Base-by-base conservation (phyloP, 2,329 filamentous ascomycete genomes). In the Trichoderma sp. region DNA sequence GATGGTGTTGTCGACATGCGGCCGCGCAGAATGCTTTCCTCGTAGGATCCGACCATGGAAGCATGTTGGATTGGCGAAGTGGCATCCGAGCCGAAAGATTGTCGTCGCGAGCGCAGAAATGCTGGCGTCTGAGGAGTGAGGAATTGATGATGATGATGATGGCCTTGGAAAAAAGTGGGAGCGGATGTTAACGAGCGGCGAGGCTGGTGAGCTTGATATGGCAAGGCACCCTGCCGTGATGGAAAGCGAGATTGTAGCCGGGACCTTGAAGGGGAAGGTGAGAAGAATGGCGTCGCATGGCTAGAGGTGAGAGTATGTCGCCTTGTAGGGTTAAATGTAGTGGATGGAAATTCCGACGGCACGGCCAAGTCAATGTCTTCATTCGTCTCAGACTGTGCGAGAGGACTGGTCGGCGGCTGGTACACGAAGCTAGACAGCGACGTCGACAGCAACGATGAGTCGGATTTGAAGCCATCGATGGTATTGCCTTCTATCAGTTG, bases 1-100 rank as follows among this genome's bases (percentile, higher is more conserved):
- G 95, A 98, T 0, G 96, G 95, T 2, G 90, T 96, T 1, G 94
- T 97, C 32, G 96, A 98, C 96, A 99, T 99, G 71, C 96, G 89
- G 49, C 96, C 96, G 58, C 93, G 89, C 2, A 99, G 83, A 70
- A 99, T 97, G 32, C 94, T 97, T 80, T 99, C 96, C 79, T 99
- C 96, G 74, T 97, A 99, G 1, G 95, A 97, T 2, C 96, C 96
- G 2, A 98, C 95, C 91, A 99, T 96, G 4, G 94, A 94, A 10
- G 95, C 94, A 79, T 96, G 93, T 68, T 95, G 92, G 32, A 96
- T 82, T 4, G 93, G 90, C 3, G 93, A 93, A 3, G 84, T 82
- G 56, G 46, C 46, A 21, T 97, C 94, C 0, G 90, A 89, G 18
- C 87, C 86, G 56, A 92, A 83, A 0, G 94, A 97, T 0, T 90